These are phyloP conservation scores for Leishmania amazonensis DNA, from an alignment of 208 protist genomes.

Conservation along the genomic window DNA sequence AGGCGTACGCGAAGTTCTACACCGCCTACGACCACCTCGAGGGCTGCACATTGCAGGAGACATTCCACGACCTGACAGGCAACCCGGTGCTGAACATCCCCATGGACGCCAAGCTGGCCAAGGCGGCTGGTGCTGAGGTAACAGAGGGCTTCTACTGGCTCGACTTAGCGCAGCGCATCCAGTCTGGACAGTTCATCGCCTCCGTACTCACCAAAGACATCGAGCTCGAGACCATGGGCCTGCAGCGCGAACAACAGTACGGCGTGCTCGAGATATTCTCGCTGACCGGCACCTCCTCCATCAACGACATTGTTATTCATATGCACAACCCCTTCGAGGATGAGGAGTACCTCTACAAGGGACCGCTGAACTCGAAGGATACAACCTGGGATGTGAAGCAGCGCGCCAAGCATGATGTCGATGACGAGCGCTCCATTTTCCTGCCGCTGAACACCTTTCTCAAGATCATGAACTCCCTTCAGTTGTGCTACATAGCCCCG, in stretches of 20 bases:
- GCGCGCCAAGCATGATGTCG: slow-evolving; percentile 40
- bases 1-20: slow-evolving; percentile 93
- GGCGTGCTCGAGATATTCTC: slow-evolving; percentile 78
- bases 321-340: slow-evolving; percentile 84
- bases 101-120: slow-evolving; percentile 69
- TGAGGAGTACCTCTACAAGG: slow-evolving; percentile 69
- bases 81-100: slow-evolving; percentile 78
- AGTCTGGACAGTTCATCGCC: slow-evolving; percentile 54
- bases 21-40: slow-evolving; percentile 74
- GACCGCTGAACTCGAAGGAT: slow-evolving; percentile 64
- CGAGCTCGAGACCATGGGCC: slow-evolving; percentile 61
- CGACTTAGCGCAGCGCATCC: slow-evolving; percentile 62
- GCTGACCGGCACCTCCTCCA: slow-evolving; percentile 55
- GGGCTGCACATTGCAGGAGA: slow-evolving; percentile 76
- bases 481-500: slow-evolving; percentile 63
- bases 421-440: slow-evolving; percentile 56
- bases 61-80: slow-evolving; percentile 82
- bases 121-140: slow-evolving; percentile 53
- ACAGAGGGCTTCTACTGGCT: slow-evolving; percentile 61
- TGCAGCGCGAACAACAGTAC: slow-evolving; percentile 81
- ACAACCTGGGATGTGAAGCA: slow-evolving; percentile 50
- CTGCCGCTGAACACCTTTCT: slow-evolving; percentile 67
- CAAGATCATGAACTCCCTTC: slow-evolving; percentile 46
- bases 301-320: slow-evolving; percentile 71
- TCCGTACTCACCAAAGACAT: slow-evolving; percentile 62